phyloP scores from a whole-genome alignment of 805 yeast genomes.

The Metschnikowia baotianmanensis region DNA sequence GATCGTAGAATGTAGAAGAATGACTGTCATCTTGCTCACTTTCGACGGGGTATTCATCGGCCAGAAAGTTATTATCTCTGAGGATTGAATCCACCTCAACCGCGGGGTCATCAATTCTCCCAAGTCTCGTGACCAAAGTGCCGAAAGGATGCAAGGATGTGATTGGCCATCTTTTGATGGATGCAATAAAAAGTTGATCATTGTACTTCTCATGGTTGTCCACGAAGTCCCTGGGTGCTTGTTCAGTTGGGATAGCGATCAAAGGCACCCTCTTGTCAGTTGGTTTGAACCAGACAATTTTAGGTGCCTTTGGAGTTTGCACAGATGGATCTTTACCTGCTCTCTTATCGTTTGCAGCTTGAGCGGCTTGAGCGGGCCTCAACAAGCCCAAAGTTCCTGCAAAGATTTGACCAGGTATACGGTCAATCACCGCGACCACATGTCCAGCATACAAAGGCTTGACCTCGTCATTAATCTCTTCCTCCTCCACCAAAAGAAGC shows the following conservation, averaged over 20 bases:
- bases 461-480: constrained; percentile 87
- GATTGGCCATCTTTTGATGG: constrained; percentile 98
- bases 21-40: constrained; percentile 20
- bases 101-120: constrained; percentile 68
- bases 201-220: constrained; percentile 85
- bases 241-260: constrained; percentile 97
- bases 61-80: constrained; percentile 79
- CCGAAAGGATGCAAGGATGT: constrained; percentile 98
- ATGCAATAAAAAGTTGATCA: constrained; percentile 84
- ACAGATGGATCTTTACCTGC: constrained; percentile 46
- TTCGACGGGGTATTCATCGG: constrained; percentile 71
- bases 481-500: constrained; percentile 86
- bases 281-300: constrained; percentile 98
- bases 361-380: constrained; percentile 93
- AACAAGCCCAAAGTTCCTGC: constrained; percentile 91
- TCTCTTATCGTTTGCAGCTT: constrained; percentile 61
- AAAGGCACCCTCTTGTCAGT: constrained; percentile 97
- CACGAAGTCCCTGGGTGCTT: constrained; percentile 93
- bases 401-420: constrained; percentile 95
- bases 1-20: constrained; percentile 23
- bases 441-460: constrained; percentile 97
- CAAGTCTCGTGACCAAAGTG: constrained; percentile 82
- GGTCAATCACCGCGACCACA: constrained; percentile 95
- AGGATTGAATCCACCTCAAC: constrained; percentile 87
- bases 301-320: constrained; percentile 60